Evolutionary conservation across 1,284 basidiomycete species (phyloP).

Genomic region (Neonothopanus nambi): DNA sequence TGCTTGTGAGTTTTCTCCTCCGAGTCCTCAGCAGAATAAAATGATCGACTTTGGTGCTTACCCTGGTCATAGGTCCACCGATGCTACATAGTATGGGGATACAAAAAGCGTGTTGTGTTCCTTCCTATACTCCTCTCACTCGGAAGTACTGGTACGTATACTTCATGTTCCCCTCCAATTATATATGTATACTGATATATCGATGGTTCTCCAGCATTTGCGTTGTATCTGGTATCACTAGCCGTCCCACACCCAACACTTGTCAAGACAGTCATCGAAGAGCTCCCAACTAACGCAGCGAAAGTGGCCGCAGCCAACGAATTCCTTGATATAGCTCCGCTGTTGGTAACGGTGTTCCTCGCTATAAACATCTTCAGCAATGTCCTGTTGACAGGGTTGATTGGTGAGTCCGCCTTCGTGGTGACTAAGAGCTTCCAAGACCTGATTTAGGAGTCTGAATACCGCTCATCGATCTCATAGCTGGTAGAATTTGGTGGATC

Average conservation of each 20-base stretch:
- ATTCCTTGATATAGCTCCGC: neutral
- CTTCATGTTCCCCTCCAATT: neutral
- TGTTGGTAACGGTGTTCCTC: neutral
- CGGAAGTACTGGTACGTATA: neutral
- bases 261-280: neutral
- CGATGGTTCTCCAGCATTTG: too few species aligned
- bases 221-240: neutral
- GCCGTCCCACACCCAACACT: neutral
- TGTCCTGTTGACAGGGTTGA: neutral
- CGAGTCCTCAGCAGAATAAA: neutral
- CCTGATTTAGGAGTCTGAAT: too few species aligned
- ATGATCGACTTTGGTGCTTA: neutral
- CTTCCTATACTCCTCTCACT: neutral
- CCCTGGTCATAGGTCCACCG: neutral
- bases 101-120: neutral
- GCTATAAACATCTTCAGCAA: neutral
- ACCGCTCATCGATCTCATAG: neutral
- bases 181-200: neutral
- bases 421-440: too few species aligned
- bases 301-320: neutral
- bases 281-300: neutral
- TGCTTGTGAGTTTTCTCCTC: neutral
- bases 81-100: conserved; percentile 1
- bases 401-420: neutral
- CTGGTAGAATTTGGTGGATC: conserved; percentile 10